A percentile compares a stretch with the other conserved stretches of the same genome.
phyloP scores from a whole-genome alignment of 805 yeast genomes.

The Ogataea nonfermentans region DNA sequence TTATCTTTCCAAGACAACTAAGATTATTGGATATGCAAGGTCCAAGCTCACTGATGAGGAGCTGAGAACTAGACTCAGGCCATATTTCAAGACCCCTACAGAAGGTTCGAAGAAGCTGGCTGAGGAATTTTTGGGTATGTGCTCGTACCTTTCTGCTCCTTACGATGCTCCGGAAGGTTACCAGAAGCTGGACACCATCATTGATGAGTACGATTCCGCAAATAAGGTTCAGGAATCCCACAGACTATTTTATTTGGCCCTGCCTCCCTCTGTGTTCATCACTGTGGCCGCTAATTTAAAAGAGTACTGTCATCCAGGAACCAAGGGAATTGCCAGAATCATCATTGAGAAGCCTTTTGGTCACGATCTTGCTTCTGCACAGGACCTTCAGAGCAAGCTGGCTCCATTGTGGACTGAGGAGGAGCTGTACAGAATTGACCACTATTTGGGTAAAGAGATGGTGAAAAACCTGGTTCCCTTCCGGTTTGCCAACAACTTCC shows the following conservation, averaged over 20 bases:
- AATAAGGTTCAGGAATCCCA: conserved; percentile 53
- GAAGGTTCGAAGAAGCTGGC: conserved; percentile 39
- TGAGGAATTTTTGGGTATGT: conserved; percentile 62
- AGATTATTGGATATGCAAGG: conserved; percentile 91
- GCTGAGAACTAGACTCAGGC: conserved; percentile 62
- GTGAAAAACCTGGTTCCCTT: conserved; percentile 88
- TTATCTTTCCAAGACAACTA: conserved; percentile 62
- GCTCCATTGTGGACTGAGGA: conserved; percentile 88
- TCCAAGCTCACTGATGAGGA: conserved; percentile 68
- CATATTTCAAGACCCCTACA: conserved; percentile 47
- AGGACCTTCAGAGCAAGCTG: conserved; percentile 70
- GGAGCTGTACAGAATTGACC: conserved; percentile 94
- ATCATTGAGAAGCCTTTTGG: conserved; percentile 98
- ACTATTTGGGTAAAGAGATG: conserved; percentile 96
- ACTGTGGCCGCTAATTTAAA: conserved; percentile 74
- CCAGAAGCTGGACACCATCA: conserved; percentile 48
- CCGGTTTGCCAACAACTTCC: conserved; percentile 87
- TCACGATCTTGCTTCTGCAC: conserved; percentile 77
- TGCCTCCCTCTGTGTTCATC: conserved; percentile 91
- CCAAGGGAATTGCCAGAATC: conserved; percentile 69
- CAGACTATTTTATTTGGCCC: conserved; percentile 86
- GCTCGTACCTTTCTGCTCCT: conserved; percentile 71
- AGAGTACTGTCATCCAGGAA: conserved; percentile 59
- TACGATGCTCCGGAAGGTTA: conserved; percentile 84
- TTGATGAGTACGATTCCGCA: conserved; percentile 57